Evolutionary conservation across 2,329 filamentous ascomycete genomes (phyloP), one percentile per base, ranked within the genome.

Genomic region (Aspergillus viridinutans): DNA sequence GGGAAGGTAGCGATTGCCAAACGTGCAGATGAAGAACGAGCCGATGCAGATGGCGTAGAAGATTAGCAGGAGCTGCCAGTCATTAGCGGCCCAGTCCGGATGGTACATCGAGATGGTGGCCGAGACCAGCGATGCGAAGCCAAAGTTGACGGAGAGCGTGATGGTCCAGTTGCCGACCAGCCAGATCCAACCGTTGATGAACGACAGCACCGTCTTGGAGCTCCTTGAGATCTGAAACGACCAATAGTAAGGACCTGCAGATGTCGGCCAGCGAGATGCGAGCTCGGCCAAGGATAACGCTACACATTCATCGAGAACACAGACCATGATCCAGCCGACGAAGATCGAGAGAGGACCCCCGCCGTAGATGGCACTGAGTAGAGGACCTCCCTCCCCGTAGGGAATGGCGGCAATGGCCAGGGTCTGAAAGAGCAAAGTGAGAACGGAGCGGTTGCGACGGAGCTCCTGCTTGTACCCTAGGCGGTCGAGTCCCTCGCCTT

Each of bases 1-100:
- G 0, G 87, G 88, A 38, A 92, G 78, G 73, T 83, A 88, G 29
- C 78, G 80, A 71, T 91, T 90, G 48, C 83, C 84, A 40, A 89
- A 80, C 1, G 84, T 78, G 60, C 87, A 90, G 54, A 90, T 83
- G 49, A 83, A 67, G 61, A 90, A 85, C 59, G 83, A 86, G 21
- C 85, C 63, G 1, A 90, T 64, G 21, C 86, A 89, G 61, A 90
- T 80, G 50, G 76, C 87, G 64, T 89, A 81, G 75, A 91, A 90
- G 61, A 90, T 85, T 23, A 91, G 76, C 57, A 89, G 85, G 20
- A 89, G 78, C 70, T 91, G 87, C 79, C 87, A 91, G 28, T 77
- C 69, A 47, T 78, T 80, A 49, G 81, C 74, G 0, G 67, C 74
- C 68, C 80, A 84, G 56, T 80, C 76, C 0, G 81, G 80, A 53